phyloP scores from a whole-genome alignment of 805 yeast genomes.

The Yamadazyma olivae region DNA sequence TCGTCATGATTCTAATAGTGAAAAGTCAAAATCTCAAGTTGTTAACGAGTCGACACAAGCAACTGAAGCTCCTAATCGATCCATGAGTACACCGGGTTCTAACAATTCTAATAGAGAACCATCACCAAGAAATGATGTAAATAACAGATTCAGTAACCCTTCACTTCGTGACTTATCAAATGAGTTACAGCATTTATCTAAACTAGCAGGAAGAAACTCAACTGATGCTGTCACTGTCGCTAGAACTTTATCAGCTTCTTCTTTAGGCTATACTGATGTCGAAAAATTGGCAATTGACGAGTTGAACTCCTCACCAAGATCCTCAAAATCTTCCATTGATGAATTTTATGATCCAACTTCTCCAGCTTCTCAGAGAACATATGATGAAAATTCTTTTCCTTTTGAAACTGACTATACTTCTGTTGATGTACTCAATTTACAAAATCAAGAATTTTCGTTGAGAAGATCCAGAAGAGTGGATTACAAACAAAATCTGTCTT shows the following conservation, averaged over 20 bases:
- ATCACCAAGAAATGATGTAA: conserved; percentile 6
- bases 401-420: conserved; percentile 14
- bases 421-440: conserved; percentile 6
- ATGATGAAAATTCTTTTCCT: conserved; percentile 12
- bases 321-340: conserved; percentile 12
- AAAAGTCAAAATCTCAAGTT: not conserved
- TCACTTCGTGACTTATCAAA: conserved; percentile 69
- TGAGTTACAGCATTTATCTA: conserved; percentile 72
- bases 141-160: conserved; percentile 42
- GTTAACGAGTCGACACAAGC: conserved; percentile 1
- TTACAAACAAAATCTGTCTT: conserved; percentile 25
- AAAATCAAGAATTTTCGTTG: conserved; percentile 23
- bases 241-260: conserved; percentile 68
- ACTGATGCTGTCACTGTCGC: conserved; percentile 83
- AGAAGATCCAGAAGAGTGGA: conserved; percentile 39
- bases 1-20: conserved; percentile 9
- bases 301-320: conserved; percentile 20
- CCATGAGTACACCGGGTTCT: conserved; percentile 1
- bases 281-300: conserved; percentile 44
- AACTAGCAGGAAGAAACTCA: conserved; percentile 73
- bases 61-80: conserved; percentile 1
- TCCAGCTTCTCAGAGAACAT: conserved; percentile 11
- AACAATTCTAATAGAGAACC: conserved; percentile 1
- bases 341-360: conserved; percentile 21
- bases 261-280: conserved; percentile 55